Base-by-base conservation (phyloP, 257 asterid genomes). In the Oldenlandia corymbosa region DNA sequence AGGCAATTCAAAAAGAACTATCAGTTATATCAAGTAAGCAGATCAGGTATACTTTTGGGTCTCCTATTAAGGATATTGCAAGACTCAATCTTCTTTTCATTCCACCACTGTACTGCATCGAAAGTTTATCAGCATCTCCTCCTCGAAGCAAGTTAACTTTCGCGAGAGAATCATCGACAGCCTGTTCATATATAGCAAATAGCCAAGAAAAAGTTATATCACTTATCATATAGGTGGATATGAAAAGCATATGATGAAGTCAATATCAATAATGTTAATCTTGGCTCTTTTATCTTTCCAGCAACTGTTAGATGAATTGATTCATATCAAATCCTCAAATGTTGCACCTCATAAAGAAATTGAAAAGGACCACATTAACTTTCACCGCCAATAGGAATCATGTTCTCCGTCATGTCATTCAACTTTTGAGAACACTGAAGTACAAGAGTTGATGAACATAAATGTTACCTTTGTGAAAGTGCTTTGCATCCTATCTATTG, bases 41-140 rank as follows among this genome's bases (percentile, higher is more conserved):
- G 63, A 66, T 11, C 14, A 52, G 68, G 58, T 3, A 24, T 83
- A 84, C 98, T 73, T 87, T 89, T 51, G 99, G 99, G 76, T 93
- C 86, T 64, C 99, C 96, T 39, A 93, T 90, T 68, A 93, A 84
- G 27, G 99, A 89, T 76, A 93, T 90, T 66, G 99, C 99, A 24
- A 93, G 93, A 28, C 99, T 93, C 50, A 90, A 92, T 81, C 99
- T 84, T 86, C 99, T 87, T 80, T 90, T 90, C 99, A 93, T 93
- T 66, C 97, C 99, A 67, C 99, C 99, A 68, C 97, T 90, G 60
- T 87, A 93, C 71, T 89, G 80, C 59, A 80, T 78, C 7, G 85
- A 78, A 73, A 68, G 83, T 77, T 87, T 90, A 69, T 93, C 96
- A 18, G 94, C 95, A 76, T 85, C 90, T 30, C 88, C 95, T 24